Base-by-base conservation (phyloP, 2,329 filamentous ascomycete species). In the Dothistroma septosporum region DNA sequence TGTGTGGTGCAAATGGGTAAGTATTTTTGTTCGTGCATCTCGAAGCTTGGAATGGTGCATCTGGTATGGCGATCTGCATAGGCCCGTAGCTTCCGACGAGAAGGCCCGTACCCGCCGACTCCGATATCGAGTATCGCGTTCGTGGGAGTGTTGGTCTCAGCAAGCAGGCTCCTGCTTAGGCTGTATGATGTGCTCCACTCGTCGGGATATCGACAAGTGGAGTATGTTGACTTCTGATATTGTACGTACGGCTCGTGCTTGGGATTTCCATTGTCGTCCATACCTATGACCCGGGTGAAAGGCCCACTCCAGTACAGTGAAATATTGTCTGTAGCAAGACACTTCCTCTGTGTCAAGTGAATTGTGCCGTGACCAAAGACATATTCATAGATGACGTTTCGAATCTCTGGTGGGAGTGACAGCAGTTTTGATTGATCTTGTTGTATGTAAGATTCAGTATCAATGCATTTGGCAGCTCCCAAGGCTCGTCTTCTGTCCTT, bases 301-400 rank as follows among this genome's bases (percentile, higher is more conserved):
- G 50, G 50, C 5, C 50, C 50, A 35, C 50, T 53, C 50, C 50
- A 53, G 31, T 53, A 28, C 5, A 53, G 31, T 11, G 50, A 53
- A 28, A 53, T 53, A 21, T 53, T 53, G 31, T 53, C 50, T n/a
- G 24, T n/a, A 6, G 50, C 24, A 22, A 10, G 53, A 31, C 56
- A 58, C 8, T 32, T 21, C 14, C 56, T 52, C 14, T 37, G 19
- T 4, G 49, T 22, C 9, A 58, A 21, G 24, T 58, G 56, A n/a
- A 58, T 53, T 4, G 47, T 46, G 32, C 56, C 56, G n/a, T 33
- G 9, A 14, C 56, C 56, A 21, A 58, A 31, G 35, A 53, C 48
- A 22, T 58, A 46, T 24, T 58, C 56, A 35, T 58, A 58, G 49
- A 58, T 58, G 8, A 19, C 6, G 19, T 53, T 41, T 9, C 56